Evolutionary conservation across 2,329 filamentous ascomycete genomes (phyloP).

Genomic region (Cercospora brassicicola): DNA sequence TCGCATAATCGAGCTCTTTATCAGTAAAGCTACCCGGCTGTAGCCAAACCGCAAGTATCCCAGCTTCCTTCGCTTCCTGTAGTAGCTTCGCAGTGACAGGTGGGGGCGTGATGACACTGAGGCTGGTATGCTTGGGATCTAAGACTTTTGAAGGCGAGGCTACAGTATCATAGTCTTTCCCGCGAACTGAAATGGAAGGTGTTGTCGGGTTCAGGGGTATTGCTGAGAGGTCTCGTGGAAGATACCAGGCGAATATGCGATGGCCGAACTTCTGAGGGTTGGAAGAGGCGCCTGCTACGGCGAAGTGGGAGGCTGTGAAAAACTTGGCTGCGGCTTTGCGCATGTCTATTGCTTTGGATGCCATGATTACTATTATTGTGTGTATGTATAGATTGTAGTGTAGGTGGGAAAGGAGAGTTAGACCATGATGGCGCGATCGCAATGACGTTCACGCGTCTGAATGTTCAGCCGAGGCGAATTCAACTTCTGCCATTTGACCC

Average conservation of each 20-base stretch:
- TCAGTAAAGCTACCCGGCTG: slow-evolving; percentile 88
- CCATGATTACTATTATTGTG: not conserved
- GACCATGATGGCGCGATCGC: not conserved
- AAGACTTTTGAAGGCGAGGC: slow-evolving; percentile 65
- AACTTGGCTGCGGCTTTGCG: slow-evolving; percentile 73
- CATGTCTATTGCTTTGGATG: slow-evolving; percentile 46
- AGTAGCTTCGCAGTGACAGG: slow-evolving; percentile 71
- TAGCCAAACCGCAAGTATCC: slow-evolving; percentile 77
- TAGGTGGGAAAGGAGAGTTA: not conserved
- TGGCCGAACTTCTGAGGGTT: slow-evolving; percentile 85
- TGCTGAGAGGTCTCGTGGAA: slow-evolving; percentile 69
- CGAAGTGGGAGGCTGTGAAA: slow-evolving; percentile 77
- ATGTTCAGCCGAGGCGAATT: slow-evolving; percentile 1
- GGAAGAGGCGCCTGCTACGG: slow-evolving; percentile 86
- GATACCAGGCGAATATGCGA: slow-evolving; percentile 90
- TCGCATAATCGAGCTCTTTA: slow-evolving; percentile 69
- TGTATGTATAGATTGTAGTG: not conserved
- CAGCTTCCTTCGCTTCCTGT: slow-evolving; percentile 71
- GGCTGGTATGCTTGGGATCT: slow-evolving; percentile 66
- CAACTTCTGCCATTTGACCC: not conserved
- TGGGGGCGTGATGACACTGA: slow-evolving; percentile 88
- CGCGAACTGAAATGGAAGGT: slow-evolving; percentile 62
- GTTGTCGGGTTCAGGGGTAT: slow-evolving; percentile 79
- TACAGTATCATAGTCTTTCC: slow-evolving; percentile 62
- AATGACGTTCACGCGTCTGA: slow-evolving; percentile 10